Conservation (phyloP, 1,139 yeast species). For the Pichia cactophila region DNA sequence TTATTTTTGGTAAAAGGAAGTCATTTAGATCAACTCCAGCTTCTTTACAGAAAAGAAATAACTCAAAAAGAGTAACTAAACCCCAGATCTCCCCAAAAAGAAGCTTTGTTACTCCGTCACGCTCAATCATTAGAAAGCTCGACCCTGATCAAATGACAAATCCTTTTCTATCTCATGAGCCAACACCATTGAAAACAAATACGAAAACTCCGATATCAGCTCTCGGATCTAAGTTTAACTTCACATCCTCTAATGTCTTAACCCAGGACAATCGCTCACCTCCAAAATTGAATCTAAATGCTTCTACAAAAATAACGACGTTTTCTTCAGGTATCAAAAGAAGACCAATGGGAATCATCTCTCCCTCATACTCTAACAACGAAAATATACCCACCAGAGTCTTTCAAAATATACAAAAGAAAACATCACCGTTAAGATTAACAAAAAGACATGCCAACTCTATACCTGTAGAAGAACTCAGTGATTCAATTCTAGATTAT, state of each 20-base stretch:
- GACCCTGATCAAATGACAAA: conserved; percentile 12
- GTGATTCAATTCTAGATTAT: conserved; percentile 26
- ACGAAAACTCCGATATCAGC: not conserved
- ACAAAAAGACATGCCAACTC: not conserved
- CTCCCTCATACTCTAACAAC: not conserved
- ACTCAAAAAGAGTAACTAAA: not conserved
- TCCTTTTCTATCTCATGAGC: conserved; percentile 14
- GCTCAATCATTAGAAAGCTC: conserved; percentile 12
- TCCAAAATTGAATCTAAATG: conserved; percentile 9
- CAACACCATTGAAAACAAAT: conserved; percentile 16
- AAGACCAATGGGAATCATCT: not conserved
- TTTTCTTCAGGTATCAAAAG: not conserved
- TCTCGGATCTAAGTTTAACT: not conserved
- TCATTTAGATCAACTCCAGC: conserved; percentile 6
- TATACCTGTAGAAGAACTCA: conserved; percentile 18
- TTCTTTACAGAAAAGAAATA: conserved; percentile 6
- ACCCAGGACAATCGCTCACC: conserved; percentile 26
- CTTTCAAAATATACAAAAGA: not conserved
- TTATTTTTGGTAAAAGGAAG: conserved; percentile 5
- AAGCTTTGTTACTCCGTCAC: conserved; percentile 6
- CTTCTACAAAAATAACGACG: not conserved
- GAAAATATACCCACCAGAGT: not conserved
- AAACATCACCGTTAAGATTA: not conserved
- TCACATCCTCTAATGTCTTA: conserved; percentile 6
- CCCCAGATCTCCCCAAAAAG: not conserved